Evolutionary conservation across 202 grass and related monocot genomes (phyloP).

Genomic region (Zoysia matrella): DNA sequence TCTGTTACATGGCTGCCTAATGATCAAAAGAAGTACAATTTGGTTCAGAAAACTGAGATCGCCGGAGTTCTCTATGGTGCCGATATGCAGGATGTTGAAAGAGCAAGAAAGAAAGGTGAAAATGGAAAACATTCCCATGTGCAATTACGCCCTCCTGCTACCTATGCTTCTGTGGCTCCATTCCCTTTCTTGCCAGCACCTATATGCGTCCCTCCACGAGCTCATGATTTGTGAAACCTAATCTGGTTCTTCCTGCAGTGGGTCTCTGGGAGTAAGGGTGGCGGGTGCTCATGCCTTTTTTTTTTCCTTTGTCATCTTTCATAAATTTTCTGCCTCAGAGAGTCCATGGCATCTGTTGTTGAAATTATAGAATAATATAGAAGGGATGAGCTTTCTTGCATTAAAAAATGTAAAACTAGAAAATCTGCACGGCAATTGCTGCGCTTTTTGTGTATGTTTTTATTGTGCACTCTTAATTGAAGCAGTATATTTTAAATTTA

Average conservation of each 20-base stretch:
- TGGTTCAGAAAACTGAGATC: conserved; percentile 31
- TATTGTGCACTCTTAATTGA: no score
- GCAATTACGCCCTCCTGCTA: conserved; percentile 66
- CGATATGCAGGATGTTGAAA: conserved; percentile 47
- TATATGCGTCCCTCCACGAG: conserved; percentile 49
- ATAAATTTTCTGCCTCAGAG: background rate
- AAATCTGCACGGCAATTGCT: no score
- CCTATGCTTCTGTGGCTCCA: conserved; percentile 83
- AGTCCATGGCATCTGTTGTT: conserved; percentile 13
- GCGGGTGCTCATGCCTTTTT: conserved; percentile 3
- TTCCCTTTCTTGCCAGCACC: conserved; percentile 89
- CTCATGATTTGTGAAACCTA: conserved; percentile 47
- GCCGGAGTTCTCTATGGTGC: background rate
- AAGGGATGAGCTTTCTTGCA: background rate
- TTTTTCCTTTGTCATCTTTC: no score
- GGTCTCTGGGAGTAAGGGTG: background rate
- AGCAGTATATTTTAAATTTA: no score
- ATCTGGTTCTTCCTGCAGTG: background rate
- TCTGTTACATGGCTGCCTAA: conserved; percentile 73
- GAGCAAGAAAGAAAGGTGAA: conserved; percentile 31
- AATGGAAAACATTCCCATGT: conserved; percentile 33
- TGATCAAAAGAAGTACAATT: conserved; percentile 43
- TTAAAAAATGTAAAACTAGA: background rate
- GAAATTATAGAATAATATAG: conserved; percentile 25
- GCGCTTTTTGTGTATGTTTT: no score